Evolutionary conservation across 2,329 filamentous ascomycete species (phyloP).

Genomic region (Phoma herbarum): DNA sequence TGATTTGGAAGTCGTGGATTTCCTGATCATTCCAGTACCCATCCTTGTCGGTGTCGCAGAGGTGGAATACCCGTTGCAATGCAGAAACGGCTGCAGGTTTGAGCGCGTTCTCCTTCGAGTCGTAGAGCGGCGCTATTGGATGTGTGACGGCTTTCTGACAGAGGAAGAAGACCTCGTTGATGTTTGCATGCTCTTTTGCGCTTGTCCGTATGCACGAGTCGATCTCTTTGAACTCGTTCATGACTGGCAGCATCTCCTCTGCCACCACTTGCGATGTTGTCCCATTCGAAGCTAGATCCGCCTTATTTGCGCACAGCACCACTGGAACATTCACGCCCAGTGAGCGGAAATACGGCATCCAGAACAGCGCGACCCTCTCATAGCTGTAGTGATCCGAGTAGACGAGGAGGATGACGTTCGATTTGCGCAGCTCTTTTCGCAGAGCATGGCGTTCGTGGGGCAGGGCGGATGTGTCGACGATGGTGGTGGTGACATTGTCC

Average conservation of each 20-base stretch:
- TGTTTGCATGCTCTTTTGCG: slow-evolving; percentile 88
- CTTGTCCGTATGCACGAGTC: slow-evolving; percentile 97
- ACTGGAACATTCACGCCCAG: slow-evolving; percentile 99
- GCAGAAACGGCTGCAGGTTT: slow-evolving; percentile 91
- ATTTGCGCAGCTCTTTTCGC: slow-evolving; percentile 93
- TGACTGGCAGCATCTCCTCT: slow-evolving; percentile 97
- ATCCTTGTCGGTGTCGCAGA: slow-evolving; percentile 96
- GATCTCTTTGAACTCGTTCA: slow-evolving; percentile 98
- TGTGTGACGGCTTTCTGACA: slow-evolving; percentile 98
- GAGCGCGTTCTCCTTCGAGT: slow-evolving; percentile 86
- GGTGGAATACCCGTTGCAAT: slow-evolving; percentile 88
- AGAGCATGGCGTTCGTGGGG: slow-evolving; percentile 91
- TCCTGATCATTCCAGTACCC: slow-evolving; percentile 90
- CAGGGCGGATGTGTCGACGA: slow-evolving; percentile 95
- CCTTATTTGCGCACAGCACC: slow-evolving; percentile 96
- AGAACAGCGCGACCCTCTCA: slow-evolving; percentile 94
- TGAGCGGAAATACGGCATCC: slow-evolving; percentile 97
- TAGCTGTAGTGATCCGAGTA: slow-evolving; percentile 99
- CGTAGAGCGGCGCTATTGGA: slow-evolving; percentile 94
- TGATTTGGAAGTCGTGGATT: slow-evolving; percentile 87
- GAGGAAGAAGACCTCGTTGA: slow-evolving; percentile 94
- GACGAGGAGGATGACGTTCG: slow-evolving; percentile 94
- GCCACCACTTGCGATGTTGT: slow-evolving; percentile 86
- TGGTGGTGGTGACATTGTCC: slow-evolving; percentile 95
- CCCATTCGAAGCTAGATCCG: slow-evolving; percentile 80